Conservation (phyloP, 805 yeast genomes). For the Barnettozyma sp. region DNA sequence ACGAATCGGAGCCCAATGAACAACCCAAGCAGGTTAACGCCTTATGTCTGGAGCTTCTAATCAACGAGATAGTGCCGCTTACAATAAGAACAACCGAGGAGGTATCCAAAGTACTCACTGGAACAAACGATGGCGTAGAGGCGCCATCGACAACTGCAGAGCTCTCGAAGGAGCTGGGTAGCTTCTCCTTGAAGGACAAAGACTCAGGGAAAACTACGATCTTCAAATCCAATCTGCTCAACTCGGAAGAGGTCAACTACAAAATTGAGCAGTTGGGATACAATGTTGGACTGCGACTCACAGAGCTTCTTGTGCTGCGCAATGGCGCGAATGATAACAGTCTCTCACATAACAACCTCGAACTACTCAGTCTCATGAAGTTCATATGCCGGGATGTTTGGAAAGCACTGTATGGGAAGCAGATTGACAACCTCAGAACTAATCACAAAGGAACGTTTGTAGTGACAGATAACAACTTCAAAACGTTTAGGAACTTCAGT, state of each 20-base stretch:
- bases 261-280: slow-evolving; percentile 69
- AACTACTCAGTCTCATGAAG: slow-evolving; percentile 78
- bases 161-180: slow-evolving; percentile 8
- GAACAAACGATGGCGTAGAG: too few relatives aligned
- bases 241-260: slow-evolving; percentile 44
- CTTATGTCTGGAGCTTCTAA: slow-evolving; percentile 51
- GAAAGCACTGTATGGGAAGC: slow-evolving; percentile 73
- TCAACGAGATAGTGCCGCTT: slow-evolving; percentile 73
- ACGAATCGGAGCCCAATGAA: not conserved
- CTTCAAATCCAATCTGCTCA: slow-evolving; percentile 29
- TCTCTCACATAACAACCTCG: slow-evolving; percentile 41
- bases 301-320: slow-evolving; percentile 40
- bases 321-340: slow-evolving; percentile 39
- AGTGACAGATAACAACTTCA: slow-evolving; percentile 60
- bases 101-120: slow-evolving; percentile 4
- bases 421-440: slow-evolving; percentile 86
- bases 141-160: too few relatives aligned
- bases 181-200: slow-evolving; percentile 15
- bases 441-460: slow-evolving; percentile 86
- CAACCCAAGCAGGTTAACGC: slow-evolving; percentile 37
- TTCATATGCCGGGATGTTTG: slow-evolving; percentile 90
- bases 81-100: slow-evolving; percentile 56
- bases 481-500: slow-evolving; percentile 45
- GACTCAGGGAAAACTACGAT: slow-evolving; percentile 37
- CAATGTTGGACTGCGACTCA: slow-evolving; percentile 54